Conservation (phyloP, 176 grass and related monocot species). For the Zea luxurians region DNA sequence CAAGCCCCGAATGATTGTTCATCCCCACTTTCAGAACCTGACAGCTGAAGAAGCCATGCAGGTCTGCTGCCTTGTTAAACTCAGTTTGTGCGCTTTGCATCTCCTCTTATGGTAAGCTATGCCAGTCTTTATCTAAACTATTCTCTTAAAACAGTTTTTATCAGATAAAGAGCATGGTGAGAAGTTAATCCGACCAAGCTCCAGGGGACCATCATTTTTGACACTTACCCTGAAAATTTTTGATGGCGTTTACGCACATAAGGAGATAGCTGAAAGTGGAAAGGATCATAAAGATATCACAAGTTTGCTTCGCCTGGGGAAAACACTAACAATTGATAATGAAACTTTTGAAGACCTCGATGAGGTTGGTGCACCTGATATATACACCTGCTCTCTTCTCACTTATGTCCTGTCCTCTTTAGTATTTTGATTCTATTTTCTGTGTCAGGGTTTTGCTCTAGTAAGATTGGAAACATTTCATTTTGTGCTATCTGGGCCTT, state of each 20-base stretch:
- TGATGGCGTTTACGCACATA: conserved; percentile 88
- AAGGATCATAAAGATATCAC: conserved; percentile 97
- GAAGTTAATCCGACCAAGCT: conserved; percentile 86
- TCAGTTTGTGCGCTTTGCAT: not conserved
- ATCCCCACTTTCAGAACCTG: conserved; percentile 91
- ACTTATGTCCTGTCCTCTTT: not conserved
- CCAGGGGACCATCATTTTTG: conserved; percentile 76
- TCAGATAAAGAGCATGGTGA: conserved; percentile 89
- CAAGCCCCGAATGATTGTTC: conserved; percentile 95
- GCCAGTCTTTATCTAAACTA: not conserved
- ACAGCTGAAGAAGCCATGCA: conserved; percentile 92
- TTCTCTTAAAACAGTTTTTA: conserved; percentile 60
- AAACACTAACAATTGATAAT: conserved; percentile 76
- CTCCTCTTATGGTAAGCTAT: not conserved
- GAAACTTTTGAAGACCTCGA: conserved; percentile 99
- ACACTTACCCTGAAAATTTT: conserved; percentile 90
- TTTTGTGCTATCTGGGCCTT: conserved; percentile 11
- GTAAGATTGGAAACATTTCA: not conserved
- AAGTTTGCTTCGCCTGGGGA: conserved; percentile 94
- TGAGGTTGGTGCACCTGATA: conserved; percentile 61
- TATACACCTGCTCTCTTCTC: not conserved
- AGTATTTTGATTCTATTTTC: not conserved
- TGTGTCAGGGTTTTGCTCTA: not conserved
- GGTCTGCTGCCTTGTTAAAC: conserved; percentile 43
- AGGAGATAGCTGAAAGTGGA: conserved; percentile 90